A percentile compares a stretch with the other conserved stretches of the same genome.
phyloP scores from a whole-genome alignment of 1,284 basidiomycete species.

The Trametes pubescens region DNA sequence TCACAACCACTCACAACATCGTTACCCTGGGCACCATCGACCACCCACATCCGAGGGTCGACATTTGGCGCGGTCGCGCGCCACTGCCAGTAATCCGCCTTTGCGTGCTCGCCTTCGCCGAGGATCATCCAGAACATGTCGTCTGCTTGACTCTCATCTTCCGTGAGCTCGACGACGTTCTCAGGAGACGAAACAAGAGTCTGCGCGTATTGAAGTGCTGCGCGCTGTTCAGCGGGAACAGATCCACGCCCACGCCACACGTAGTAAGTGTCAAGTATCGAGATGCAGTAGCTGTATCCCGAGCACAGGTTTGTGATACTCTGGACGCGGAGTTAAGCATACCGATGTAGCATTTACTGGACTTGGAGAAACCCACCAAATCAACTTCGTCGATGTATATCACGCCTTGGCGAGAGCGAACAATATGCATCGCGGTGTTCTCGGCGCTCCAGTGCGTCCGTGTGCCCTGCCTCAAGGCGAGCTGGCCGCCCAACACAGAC shows the following conservation, averaged over 20 bases:
- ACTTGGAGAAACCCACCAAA: slow-evolving; percentile 53
- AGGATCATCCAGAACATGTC: slow-evolving; percentile 87
- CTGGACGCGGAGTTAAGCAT: slow-evolving; percentile 46
- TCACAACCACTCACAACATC: slow-evolving; percentile 48
- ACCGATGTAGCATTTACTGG: background rate
- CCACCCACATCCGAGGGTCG: slow-evolving; percentile 61
- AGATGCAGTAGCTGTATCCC: slow-evolving; percentile 79
- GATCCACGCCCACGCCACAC: slow-evolving; percentile 84
- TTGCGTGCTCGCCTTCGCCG: slow-evolving; percentile 74
- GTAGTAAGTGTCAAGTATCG: slow-evolving; percentile 73
- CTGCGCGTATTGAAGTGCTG: slow-evolving; percentile 67
- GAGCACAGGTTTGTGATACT: slow-evolving; percentile 76
- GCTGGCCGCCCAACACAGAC: slow-evolving; percentile 66
- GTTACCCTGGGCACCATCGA: slow-evolving; percentile 50
- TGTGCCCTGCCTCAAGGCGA: slow-evolving; percentile 76
- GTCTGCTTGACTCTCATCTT: slow-evolving; percentile 68
- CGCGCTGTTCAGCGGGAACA: slow-evolving; percentile 59
- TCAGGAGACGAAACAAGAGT: slow-evolving; percentile 51
- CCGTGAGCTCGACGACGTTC: slow-evolving; percentile 60
- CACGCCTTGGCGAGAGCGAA: slow-evolving; percentile 59
- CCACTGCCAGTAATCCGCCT: slow-evolving; percentile 83
- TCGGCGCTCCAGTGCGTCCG: slow-evolving; percentile 78
- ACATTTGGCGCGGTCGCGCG: slow-evolving; percentile 49
- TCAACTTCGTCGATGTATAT: slow-evolving; percentile 78
- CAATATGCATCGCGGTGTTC: slow-evolving; percentile 81